Conservation (phyloP, 225 moss, liverwort and hornwort species). For the Rhytidiadelphus loreus region DNA sequence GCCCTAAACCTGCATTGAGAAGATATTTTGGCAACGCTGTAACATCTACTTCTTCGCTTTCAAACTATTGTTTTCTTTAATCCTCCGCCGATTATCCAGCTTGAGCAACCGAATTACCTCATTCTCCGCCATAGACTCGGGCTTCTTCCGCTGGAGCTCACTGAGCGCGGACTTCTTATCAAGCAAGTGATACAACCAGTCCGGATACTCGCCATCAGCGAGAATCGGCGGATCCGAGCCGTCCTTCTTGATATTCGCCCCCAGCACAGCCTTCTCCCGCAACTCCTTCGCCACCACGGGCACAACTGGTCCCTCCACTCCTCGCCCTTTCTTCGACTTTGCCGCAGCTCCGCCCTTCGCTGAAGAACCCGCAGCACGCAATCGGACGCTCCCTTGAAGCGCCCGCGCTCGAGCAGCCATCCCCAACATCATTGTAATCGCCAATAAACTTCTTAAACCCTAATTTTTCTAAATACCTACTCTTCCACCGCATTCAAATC, state of each 20-base stretch:
- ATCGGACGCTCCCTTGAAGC: slow-evolving; percentile 40
- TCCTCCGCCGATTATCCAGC: slow-evolving; percentile 81
- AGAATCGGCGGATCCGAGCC: slow-evolving; percentile 76
- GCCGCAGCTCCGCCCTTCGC: slow-evolving; percentile 53
- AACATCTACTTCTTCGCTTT: slow-evolving; percentile 70
- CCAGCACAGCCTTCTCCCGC: slow-evolving; percentile 79
- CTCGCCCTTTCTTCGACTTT: slow-evolving; percentile 52
- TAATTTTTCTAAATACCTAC: neutral
- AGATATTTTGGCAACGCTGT: neutral
- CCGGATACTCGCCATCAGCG: slow-evolving; percentile 61
- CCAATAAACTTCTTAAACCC: neutral
- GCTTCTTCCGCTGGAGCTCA: slow-evolving; percentile 81
- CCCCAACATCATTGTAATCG: slow-evolving; percentile 34
- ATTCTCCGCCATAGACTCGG: slow-evolving; percentile 42
- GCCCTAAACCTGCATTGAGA: neutral
- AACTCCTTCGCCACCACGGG: slow-evolving; percentile 88
- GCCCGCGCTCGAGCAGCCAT: slow-evolving; percentile 46
- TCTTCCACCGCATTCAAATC: neutral
- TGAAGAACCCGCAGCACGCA: slow-evolving; percentile 59
- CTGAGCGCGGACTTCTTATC: slow-evolving; percentile 76
- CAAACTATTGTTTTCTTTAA: slow-evolving; percentile 70
- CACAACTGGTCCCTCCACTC: slow-evolving; percentile 24
- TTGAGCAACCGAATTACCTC: slow-evolving; percentile 76
- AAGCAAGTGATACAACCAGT: slow-evolving; percentile 61
- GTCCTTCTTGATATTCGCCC: slow-evolving; percentile 82